Evolutionary conservation across 1,284 basidiomycete species (phyloP).

Genomic region (Sporisorium scitamineum): DNA sequence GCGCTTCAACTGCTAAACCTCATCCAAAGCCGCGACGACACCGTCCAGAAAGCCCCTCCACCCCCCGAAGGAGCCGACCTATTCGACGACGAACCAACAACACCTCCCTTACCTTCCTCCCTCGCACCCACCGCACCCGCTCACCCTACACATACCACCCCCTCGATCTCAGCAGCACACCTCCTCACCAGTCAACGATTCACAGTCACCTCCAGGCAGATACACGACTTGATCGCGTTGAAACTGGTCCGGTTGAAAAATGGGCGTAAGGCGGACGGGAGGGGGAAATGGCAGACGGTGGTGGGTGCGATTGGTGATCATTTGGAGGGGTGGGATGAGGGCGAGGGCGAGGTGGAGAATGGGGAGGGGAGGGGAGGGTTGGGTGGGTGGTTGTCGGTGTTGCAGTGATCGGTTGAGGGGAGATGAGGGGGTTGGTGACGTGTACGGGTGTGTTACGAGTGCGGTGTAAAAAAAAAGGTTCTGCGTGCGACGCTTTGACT

Average conservation of each 20-base stretch:
- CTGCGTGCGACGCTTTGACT: background rate
- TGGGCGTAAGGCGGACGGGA: background rate
- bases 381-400: background rate
- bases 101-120: conserved; percentile 20
- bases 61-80: conserved; percentile 11
- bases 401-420: background rate
- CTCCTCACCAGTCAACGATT: conserved; percentile 1
- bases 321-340: background rate
- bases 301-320: conserved; percentile 7
- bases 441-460: too few relatives aligned
- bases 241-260: conserved; percentile 18
- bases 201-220: conserved; percentile 3
- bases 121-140: background rate
- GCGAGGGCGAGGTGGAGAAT: background rate
- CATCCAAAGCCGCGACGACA: background rate
- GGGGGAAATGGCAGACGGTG: conserved; percentile 1
- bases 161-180: conserved; percentile 2
- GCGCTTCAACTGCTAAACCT: background rate
- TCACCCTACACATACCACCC: background rate
- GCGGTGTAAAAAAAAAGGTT: too few relatives aligned
- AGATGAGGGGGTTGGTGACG: too few relatives aligned
- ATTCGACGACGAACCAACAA: conserved; percentile 37
- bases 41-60: background rate
- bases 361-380: background rate
- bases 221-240: conserved; percentile 14